Percentiles rank a stretch among this genome's conserved stretches.
Conservation (phyloP, 371 early-diverging fungal genomes). For the Mortierella sp. region DNA sequence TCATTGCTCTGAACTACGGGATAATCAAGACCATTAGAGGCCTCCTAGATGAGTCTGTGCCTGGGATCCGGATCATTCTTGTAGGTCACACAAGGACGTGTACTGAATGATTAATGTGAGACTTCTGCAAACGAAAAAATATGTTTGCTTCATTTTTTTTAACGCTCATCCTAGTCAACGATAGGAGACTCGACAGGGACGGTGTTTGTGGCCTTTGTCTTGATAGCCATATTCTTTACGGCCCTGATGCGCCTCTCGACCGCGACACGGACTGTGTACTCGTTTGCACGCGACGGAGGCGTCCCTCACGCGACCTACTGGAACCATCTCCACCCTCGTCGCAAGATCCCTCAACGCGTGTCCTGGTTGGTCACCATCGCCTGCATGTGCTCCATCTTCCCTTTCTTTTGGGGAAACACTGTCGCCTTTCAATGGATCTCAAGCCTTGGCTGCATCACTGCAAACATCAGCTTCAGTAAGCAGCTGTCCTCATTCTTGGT, state of each 20-base stretch:
- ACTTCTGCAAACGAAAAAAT: background rate
- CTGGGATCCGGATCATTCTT: conserved; percentile 27
- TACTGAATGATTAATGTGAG: background rate
- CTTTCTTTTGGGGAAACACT: conserved; percentile 49
- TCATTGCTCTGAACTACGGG: conserved; percentile 38
- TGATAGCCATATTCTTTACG: conserved; percentile 35
- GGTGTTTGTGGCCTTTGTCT: conserved; percentile 21
- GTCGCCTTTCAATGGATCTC: conserved; percentile 48
- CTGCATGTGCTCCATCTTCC: conserved; percentile 44
- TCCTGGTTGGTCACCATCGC: conserved; percentile 46
- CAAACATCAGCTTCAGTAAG: conserved; percentile 44
- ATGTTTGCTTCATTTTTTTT: background rate
- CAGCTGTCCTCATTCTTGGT: background rate
- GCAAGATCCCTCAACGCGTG: conserved; percentile 43
- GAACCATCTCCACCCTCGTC: conserved; percentile 45
- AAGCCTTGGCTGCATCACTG: conserved; percentile 41
- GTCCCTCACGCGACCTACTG: conserved; percentile 46
- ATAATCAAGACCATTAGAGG: conserved; percentile 39
- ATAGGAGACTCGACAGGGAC: conserved; percentile 25
- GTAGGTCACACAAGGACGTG: conserved; percentile 13
- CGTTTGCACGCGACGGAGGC: conserved; percentile 47
- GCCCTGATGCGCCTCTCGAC: conserved; percentile 30
- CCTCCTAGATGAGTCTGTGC: conserved; percentile 41
- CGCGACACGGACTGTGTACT: conserved; percentile 34
- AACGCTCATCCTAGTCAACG: conserved; percentile 10